Evolutionary conservation across 2,329 filamentous ascomycete species (phyloP), one percentile per base, ranked within the genome.

Genomic region (Diplocarpon rosae): DNA sequence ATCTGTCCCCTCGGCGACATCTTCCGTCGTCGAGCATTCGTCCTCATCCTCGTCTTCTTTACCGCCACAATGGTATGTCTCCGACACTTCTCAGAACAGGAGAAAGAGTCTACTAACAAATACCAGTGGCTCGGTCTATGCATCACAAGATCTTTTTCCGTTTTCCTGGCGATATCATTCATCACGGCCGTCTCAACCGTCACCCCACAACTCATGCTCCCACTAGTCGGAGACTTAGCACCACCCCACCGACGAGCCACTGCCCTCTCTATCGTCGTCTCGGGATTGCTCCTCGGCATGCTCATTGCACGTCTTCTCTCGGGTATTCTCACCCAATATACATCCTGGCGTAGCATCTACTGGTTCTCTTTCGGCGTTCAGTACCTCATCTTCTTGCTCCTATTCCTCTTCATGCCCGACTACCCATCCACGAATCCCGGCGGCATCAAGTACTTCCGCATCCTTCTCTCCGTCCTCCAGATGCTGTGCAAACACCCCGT

Each of bases 181-280:
- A 65, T 90, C 43, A 78, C 76, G 10, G 79, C 80, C n/a, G 65
- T 83, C n/a, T 81, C 82, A 1, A 92, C 85, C 0, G 85, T 90
- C 1, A 90, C 85, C 2, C 85, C 84, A 11, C 79, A 83, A 62
- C 66, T 83, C 43, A 86, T 92, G 83, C 77, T 92, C 13, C 85
- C 85, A 0, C 68, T 92, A 0, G 83, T 89, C 0, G 83, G 84
- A 2, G 84, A 90, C 56, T 77, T 90, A 14, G 84, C 85, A 0
- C 83, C 85, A 0, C 69, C 76, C 0, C 66, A 79, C 34, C 74
- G 80, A 24, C 76, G 83, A 11, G 83, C 83, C 1, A 75, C 78
- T 20, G 77, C 81, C 11, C 69, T 90, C 5, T 80, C 82, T 5
- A 77, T 90, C 46, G 80, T 89, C 7, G 79, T 84, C 2, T 85